Evolutionary conservation across 352 stramenopile genomes (phyloP).

Genomic region (Globisporangium alternatum): DNA sequence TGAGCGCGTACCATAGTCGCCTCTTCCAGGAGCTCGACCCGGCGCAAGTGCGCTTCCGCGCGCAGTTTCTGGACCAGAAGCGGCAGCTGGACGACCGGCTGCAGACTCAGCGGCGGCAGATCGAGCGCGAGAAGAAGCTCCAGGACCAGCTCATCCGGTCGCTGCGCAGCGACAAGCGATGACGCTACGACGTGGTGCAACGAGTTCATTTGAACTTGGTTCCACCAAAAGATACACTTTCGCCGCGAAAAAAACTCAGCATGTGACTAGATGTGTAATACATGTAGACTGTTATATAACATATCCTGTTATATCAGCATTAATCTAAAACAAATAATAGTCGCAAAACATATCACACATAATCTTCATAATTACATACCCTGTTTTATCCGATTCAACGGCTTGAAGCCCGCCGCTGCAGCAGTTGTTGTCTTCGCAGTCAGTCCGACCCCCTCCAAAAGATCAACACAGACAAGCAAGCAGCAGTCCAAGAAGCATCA

Average conservation of each 20-base stretch:
- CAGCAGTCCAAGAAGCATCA: not conserved
- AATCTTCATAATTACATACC: not conserved
- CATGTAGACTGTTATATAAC: not conserved
- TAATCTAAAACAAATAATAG: not conserved
- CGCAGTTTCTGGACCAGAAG: conserved; percentile 27
- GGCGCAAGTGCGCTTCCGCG: conserved; percentile 22
- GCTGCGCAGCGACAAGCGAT: not conserved
- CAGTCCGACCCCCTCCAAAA: conserved; percentile 7
- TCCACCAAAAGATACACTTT: not conserved
- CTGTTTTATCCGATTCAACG: not conserved
- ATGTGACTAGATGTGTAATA: not conserved
- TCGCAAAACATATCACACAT: not conserved
- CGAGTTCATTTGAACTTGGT: not conserved
- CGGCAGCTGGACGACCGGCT: conserved; percentile 22
- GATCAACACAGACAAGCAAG: not conserved
- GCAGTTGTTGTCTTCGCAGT: too few species aligned
- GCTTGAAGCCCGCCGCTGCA: not conserved
- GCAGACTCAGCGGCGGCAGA: conserved; percentile 22
- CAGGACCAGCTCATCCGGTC: conserved; percentile 32
- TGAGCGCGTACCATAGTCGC: conserved; percentile 30
- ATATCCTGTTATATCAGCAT: not conserved
- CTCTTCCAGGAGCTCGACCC: conserved; percentile 37
- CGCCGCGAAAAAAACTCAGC: not conserved
- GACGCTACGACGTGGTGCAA: not conserved
- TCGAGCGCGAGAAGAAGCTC: conserved; percentile 29